phyloP scores from a whole-genome alignment of 257 asterid species.

The Eustoma russellianum region DNA sequence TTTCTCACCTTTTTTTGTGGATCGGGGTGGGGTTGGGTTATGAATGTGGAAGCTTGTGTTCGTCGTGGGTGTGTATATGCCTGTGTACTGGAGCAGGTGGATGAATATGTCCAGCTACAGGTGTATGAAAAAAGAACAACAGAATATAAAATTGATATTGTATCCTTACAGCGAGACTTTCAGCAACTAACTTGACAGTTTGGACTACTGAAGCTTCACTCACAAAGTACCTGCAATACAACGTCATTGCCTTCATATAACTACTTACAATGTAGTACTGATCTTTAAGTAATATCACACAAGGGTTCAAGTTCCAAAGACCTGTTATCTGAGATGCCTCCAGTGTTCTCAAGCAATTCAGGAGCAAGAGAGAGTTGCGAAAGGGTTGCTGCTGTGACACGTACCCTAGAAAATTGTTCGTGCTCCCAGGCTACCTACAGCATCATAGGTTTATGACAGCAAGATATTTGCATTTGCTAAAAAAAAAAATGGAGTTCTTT shows the following conservation, averaged over 20 bases:
- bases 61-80: too few species aligned
- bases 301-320: slow-evolving; percentile 10
- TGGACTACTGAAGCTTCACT: slow-evolving; percentile 59
- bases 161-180: slow-evolving; percentile 79
- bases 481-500: too few species aligned
- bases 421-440: slow-evolving; percentile 99
- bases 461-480: slow-evolving; percentile 9
- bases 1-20: too few species aligned
- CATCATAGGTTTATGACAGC: slow-evolving; percentile 17
- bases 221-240: slow-evolving; percentile 40
- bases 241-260: not conserved
- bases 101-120: too few species aligned
- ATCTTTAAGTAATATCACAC: not conserved
- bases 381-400: slow-evolving; percentile 90
- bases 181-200: slow-evolving; percentile 82
- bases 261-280: not conserved
- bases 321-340: slow-evolving; percentile 83
- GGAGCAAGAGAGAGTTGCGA: slow-evolving; percentile 77
- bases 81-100: too few species aligned
- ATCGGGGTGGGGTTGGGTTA: too few species aligned
- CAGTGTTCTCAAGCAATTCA: slow-evolving; percentile 71
- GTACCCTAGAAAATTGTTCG: slow-evolving; percentile 84
- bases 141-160: not conserved
- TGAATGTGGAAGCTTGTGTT: too few species aligned
- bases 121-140: too few species aligned